Base-by-base conservation (phyloP, 192 early-diverging fungal genomes). In the Coemansia sp. region DNA sequence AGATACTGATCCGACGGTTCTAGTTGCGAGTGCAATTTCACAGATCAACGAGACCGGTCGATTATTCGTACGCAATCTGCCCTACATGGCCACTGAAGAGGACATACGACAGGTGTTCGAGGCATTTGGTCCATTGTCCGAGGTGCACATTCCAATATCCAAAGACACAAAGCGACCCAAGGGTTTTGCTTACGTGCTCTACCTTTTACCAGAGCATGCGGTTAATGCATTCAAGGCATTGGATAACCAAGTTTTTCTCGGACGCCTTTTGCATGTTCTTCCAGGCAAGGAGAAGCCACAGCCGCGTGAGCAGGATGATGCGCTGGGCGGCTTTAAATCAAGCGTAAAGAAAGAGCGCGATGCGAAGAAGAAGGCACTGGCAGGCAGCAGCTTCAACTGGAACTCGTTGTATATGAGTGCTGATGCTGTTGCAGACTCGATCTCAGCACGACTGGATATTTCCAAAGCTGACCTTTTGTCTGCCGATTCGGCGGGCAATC, bases 341-440 rank as follows among this genome's bases (percentile, higher is more conserved):
- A 82, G 82, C 24, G 87, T 95, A 59, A 96, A 97, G 79, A 85
- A 88, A 61, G 86, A 97, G 77, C 87, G 89, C 66, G 94, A 96
- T 33, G 73, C 84, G 54, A 89, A 94, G 73, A 83, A 85, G 63
- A 95, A 92, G 78, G 87, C 86, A 10, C 71, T 86, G 33, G 90
- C 92, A 21, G 85, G 83, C 22, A 92, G 87, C 70, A 93, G 93
- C 63, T 95, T 94, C 57, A 96, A 93, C 80, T 99, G 97, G 97
- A 97, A 96, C 84, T 88, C 87, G 39, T 79, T 99, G 60, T 99
- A 95, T 64, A 94, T 98, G 93, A 95, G 91, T 65, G 93, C 88
- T 24, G 95, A 99, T 81, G 90, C 97, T 3, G 92, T 99, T 61
- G 92, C 93, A 7, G 94, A 92, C 70, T 93, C 97, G 21, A 97